A percentile compares a stretch with the other conserved stretches of the same genome.
Conservation (phyloP, 108 stramenopile genomes). For the Pseudonitzschia delicatissima region DNA sequence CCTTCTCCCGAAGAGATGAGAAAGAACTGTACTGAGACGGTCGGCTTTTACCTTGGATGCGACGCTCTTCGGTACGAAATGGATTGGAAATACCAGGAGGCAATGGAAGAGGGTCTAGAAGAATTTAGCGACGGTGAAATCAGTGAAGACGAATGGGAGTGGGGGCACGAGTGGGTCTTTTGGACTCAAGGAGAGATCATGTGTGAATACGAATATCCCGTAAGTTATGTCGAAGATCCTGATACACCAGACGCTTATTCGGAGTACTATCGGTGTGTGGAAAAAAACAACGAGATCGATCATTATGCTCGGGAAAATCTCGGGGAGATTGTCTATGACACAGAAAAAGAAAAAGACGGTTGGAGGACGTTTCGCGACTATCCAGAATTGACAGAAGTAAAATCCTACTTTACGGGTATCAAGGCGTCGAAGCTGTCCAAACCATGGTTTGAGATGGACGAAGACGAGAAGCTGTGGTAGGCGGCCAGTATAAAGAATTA, state of each 20-base stretch:
- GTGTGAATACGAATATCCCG: neutral
- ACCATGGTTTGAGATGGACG: neutral
- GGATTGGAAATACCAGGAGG: neutral
- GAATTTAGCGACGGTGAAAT: too few relatives aligned
- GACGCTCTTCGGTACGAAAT: neutral
- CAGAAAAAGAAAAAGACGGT: neutral
- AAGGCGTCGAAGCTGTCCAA: neutral
- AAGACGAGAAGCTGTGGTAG: slow-evolving; percentile 1
- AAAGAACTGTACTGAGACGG: neutral
- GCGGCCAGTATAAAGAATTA: too few relatives aligned
- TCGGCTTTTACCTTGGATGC: neutral
- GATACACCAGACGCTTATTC: neutral
- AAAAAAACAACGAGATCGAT: neutral
- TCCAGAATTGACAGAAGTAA: neutral
- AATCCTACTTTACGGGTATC: slow-evolving; percentile 6
- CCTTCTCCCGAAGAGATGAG: neutral
- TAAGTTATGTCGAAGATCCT: neutral
- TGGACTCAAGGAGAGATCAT: neutral
- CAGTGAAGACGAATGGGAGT: too few relatives aligned
- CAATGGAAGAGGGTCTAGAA: neutral
- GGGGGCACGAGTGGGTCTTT: too few relatives aligned
- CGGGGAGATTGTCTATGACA: neutral
- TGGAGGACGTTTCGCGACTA: slow-evolving; percentile 11
- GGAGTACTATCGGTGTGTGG: neutral
- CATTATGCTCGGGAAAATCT: neutral